Base-by-base conservation (phyloP, 2,329 filamentous ascomycete genomes). In the Monilinia polystroma region DNA sequence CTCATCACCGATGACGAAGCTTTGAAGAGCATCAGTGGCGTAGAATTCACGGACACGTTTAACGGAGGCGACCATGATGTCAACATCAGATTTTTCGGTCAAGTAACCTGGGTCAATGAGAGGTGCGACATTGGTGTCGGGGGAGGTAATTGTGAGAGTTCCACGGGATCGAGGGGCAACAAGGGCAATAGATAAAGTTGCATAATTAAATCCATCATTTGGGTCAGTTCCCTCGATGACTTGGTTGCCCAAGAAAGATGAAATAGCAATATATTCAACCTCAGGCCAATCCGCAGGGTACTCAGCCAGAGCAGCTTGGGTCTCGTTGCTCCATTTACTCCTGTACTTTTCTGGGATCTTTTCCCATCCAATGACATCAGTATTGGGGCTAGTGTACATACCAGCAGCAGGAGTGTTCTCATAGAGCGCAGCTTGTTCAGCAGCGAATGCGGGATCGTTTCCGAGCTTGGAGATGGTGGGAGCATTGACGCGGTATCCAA, bases 81-180 rank as follows among this genome's bases (percentile, higher is more conserved):
- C 79, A 32, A 77, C 70, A 52, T 85, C 83, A 1, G 77, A 74
- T 11, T 78, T 76, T 12, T 79, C 75, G 2, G 74, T 74, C 1
- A 85, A 74, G 77, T 79, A 85, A 69, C 81, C 81, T 1, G 81
- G 79, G 68, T 83, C 76, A 16, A 80, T 70, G 18, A 69, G n/a
- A 0, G 83, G 82, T 0, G 73, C 71, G 26, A 79, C 77, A 0
- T 71, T 68, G 0, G 74, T 77, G 18, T 77, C 73, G n/a, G 72
- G 63, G 0, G 77, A 79, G 0, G 63, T 60, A n/a, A 84, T 76
- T 0, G 78, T 80, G 1, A 84, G 73, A 56, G 75, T 82, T 5
- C 82, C 82, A 0, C 79, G 78, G 0, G 80, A 82, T 0, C 77
- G 67, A 4, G 81, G 79, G 0, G 80, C 76, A 2, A 80, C 74